Evolutionary conservation across 192 early-diverging fungal species (phyloP).

Genomic region (Pilaira anomala): DNA sequence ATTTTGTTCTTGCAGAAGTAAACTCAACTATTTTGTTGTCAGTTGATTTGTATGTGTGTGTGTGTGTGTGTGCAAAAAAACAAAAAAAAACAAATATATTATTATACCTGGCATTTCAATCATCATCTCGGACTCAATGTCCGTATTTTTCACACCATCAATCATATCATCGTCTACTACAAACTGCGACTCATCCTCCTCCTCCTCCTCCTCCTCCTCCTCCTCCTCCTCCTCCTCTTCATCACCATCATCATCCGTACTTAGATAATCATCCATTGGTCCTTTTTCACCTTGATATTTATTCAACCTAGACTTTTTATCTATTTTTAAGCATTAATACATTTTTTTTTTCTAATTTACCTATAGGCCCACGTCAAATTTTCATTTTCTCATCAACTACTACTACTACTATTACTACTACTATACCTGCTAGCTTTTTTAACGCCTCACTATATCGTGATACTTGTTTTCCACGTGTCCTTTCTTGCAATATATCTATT

Average conservation of each 20-base stretch:
- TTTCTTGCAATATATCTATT: constrained; percentile 9
- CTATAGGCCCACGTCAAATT: no score
- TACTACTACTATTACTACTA: no score
- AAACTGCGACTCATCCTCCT: neutral
- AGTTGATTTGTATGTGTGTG: neutral
- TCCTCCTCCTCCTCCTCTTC: neutral
- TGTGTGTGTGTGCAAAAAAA: no score
- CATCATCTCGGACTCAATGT: neutral
- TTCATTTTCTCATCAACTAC: no score
- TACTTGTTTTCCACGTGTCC: constrained; percentile 9
- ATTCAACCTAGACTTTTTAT: neutral
- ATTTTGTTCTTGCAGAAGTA: neutral
- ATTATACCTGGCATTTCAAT: constrained; percentile 9
- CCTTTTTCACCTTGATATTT: constrained; percentile 1
- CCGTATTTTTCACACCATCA: constrained; percentile 1
- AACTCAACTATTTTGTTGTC: constrained; percentile 7
- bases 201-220: neutral
- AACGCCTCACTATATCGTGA: constrained; percentile 12
- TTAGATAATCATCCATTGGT: neutral
- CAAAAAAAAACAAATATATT: neutral
- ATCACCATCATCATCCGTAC: neutral
- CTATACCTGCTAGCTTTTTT: constrained; percentile 4
- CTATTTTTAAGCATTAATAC: no score
- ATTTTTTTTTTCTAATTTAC: no score
- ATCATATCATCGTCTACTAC: constrained; percentile 13